phyloP scores from a whole-genome alignment of 2,329 filamentous ascomycete genomes.

The Bipolaris oryzae region DNA sequence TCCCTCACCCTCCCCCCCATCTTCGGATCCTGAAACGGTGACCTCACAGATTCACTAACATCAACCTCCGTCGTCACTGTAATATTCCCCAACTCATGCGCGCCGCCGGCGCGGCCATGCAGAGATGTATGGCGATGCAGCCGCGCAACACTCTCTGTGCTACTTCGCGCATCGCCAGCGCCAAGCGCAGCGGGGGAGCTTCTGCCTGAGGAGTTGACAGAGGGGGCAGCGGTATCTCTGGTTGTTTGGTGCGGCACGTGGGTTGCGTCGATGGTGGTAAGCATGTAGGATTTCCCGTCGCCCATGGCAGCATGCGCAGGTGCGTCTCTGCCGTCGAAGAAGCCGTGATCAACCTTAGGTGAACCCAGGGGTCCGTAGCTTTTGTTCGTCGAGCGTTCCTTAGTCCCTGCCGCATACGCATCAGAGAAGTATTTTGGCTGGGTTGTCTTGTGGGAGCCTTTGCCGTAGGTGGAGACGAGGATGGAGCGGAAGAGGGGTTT shows the following conservation, averaged over 20 bases:
- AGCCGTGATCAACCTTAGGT: slow-evolving; percentile 2
- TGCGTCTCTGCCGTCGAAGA: background rate
- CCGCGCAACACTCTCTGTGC: slow-evolving; percentile 9
- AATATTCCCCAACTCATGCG: slow-evolving; percentile 9
- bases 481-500: slow-evolving; percentile 51
- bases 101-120: background rate
- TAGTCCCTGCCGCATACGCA: slow-evolving; percentile 27
- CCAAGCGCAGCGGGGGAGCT: slow-evolving; percentile 6
- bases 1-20: background rate
- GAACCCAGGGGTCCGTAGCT: slow-evolving; percentile 15
- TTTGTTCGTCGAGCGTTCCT: slow-evolving; percentile 13
- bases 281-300: slow-evolving; percentile 14
- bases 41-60: slow-evolving; percentile 12
- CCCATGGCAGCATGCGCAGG: background rate
- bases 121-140: background rate
- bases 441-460: slow-evolving; percentile 23
- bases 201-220: slow-evolving; percentile 5
- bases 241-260: background rate
- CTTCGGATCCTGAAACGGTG: background rate
- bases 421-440: slow-evolving; percentile 19
- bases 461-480: slow-evolving; percentile 42
- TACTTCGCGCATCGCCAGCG: background rate
- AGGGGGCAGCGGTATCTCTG: background rate
- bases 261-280: slow-evolving; percentile 16
- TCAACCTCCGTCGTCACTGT: slow-evolving; percentile 22